Base-by-base conservation (phyloP, 192 early-diverging fungal genomes). In the Paraglomus occultum region DNA sequence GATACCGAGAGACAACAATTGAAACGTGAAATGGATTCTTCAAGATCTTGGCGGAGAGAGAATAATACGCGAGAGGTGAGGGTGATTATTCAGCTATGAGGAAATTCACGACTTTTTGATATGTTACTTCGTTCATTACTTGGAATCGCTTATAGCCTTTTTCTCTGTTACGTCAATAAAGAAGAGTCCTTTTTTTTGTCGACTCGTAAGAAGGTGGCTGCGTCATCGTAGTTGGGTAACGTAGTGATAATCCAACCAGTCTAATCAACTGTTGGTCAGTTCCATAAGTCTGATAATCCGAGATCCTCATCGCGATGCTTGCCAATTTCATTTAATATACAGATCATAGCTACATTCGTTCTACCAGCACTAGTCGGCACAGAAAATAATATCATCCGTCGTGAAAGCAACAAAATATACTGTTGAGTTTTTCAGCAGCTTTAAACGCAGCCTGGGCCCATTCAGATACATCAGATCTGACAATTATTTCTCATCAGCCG, bases 301-400 rank as follows among this genome's bases (percentile, higher is more conserved):
- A 42, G 89, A 84, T 43, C 77, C 6, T 82, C 79, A 61, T 96
- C 82, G 43, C 88, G 83, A 79, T 94, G 83, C 77, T 95, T 88
- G 45, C 85, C 87, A 49, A 99, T 85, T 73, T 93, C 90, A 58
- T 90, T 89, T 18, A 99, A 85, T 62, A 99, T 95, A 11, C 95
- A 94, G 14, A 99, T 80, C 90, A 97, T 95, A 14, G 95, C 97
- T 58, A 93, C 92, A 77, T 99, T 97, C 39, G 97, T 99, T 84
- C 98, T 99, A 68, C 97, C 97, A 3, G 97, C 95, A 73, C 95
- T 95, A 8, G 97, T 99, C 0, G 97, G 97, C 9, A 95, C 97
- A 77, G 95, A 98, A 15, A 99, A 79, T 6, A 99, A 82, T 84
- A 98, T 93, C 95, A 74, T 98, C 94, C n/a, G 83, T 78, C 9